Evolutionary conservation across 2,329 filamentous ascomycete genomes (phyloP), one percentile per base, ranked within the genome.

Genomic region (Ophiostoma perfectum): DNA sequence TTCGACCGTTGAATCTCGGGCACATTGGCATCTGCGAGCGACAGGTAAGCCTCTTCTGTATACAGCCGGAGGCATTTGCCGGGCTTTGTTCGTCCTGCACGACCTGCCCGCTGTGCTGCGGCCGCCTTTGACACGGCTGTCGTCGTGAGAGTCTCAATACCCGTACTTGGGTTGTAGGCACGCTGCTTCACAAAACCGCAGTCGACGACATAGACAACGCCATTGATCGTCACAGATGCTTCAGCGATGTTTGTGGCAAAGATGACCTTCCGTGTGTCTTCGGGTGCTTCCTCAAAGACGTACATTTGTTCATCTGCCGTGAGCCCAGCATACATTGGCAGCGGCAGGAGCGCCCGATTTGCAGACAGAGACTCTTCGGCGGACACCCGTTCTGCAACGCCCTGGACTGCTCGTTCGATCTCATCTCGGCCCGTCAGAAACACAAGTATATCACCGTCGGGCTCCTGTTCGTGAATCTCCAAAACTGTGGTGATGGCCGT

Each of bases 191-290:
- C 93, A 75, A 92, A 97, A 1, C 95, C 95, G 67, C 87, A 89
- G 77, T 99, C 95, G 65, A 98, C 81, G 5, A 99, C 94, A 75
- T 92, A 96, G 67, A 93, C 88, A 70, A 98, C 93, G 2, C 92
- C 93, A 67, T 95, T 89, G 68, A 98, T 96, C 16, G 95, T 98
- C 60, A 99, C 90, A 1, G 92, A 97, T 4, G 95, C 94, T 80
- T 99, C 95, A 12, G 95, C 93, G 72, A 98, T 97, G 76, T 98
- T 98, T 69, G 95, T 98, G 4, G 92, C 90, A 72, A 97, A 89
- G 47, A 99, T 91, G 52, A 97, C 90, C 76, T 98, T 98, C 58
- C 95, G 86, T 1, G 89, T 93, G 70, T 93, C 89, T 70, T 91
- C 88, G 0, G 91, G 88, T 1, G 93, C 82, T 67, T 90, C 88